These are phyloP conservation scores for Viola odorata DNA, from an alignment of 345 rosid genomes.

Conservation along the genomic window DNA sequence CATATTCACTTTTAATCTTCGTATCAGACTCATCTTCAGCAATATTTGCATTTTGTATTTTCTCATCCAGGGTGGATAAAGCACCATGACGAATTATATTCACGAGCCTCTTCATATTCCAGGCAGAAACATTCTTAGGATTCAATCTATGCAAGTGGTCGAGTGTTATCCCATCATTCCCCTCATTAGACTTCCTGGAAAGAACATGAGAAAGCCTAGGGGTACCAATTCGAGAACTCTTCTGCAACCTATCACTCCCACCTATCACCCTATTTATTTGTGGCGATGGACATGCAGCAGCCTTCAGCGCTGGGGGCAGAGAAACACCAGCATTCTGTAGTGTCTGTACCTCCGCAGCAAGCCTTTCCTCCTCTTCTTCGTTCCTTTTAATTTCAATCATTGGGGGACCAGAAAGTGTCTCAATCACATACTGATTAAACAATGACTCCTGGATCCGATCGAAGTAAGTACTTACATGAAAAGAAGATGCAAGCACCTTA, in stretches of 20 bases:
- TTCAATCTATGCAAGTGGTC: conserved; percentile 29
- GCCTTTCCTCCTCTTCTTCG: conserved; percentile 22
- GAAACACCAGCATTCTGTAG: conserved; percentile 23
- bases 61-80: conserved; percentile 26
- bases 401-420: conserved; percentile 28
- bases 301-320: conserved; percentile 21
- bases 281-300: neutral
- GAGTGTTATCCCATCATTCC: conserved; percentile 20
- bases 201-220: conserved; percentile 19
- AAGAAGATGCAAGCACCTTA: conserved; percentile 34
- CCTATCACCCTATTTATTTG: conserved; percentile 7
- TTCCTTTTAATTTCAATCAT: conserved; percentile 21
- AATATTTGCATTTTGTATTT: conserved; percentile 10
- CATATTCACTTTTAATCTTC: conserved; percentile 26
- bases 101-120: conserved; percentile 36
- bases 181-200: conserved; percentile 15
- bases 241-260: conserved; percentile 23
- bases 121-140: conserved; percentile 29
- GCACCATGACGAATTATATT: conserved; percentile 27
- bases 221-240: conserved; percentile 21
- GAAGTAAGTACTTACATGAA: conserved; percentile 30
- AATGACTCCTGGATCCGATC: conserved; percentile 31
- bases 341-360: conserved; percentile 17
- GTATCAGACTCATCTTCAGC: conserved; percentile 28
- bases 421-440: conserved; percentile 30